Conservation (phyloP, 2,329 filamentous ascomycete genomes). For the Pseudopyrenochaeta lycopersici region DNA sequence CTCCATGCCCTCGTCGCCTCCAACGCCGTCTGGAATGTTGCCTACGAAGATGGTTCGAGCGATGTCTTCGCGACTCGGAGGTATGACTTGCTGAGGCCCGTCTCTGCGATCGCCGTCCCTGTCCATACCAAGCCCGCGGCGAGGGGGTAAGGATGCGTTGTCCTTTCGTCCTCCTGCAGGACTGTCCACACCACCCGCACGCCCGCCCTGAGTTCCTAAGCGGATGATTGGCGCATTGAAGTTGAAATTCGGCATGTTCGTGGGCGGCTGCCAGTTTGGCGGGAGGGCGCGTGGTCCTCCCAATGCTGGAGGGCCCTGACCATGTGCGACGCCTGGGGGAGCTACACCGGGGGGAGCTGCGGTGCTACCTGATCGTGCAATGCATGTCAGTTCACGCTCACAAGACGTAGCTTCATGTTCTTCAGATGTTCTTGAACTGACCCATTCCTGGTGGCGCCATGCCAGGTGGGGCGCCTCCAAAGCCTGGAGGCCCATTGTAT, state of each 20-base stretch:
- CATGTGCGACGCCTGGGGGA: conserved; percentile 81
- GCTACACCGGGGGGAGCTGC: conserved; percentile 73
- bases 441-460: conserved; percentile 85
- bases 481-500: conserved; percentile 70
- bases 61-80: conserved; percentile 89
- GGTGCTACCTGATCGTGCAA: conserved; percentile 18
- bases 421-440: conserved; percentile 54
- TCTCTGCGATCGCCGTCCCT: conserved; percentile 68
- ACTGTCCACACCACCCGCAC: conserved; percentile 58
- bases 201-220: conserved; percentile 79
- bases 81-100: conserved; percentile 76
- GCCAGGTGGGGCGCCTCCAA: conserved; percentile 68
- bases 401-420: neutral
- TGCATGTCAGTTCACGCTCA: conserved; percentile 3
- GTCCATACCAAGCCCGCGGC: conserved; percentile 66
- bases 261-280: conserved; percentile 83
- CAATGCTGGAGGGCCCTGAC: conserved; percentile 75
- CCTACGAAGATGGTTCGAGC: conserved; percentile 90
- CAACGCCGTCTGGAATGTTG: conserved; percentile 80
- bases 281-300: conserved; percentile 83
- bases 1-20: conserved; percentile 81
- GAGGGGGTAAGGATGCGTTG: conserved; percentile 48
- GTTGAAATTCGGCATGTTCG: conserved; percentile 97
- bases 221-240: conserved; percentile 97
- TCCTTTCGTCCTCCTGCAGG: conserved; percentile 60